Evolutionary conservation across 805 yeast genomes (phyloP).

Genomic region (Candida xiaguanensis): DNA sequence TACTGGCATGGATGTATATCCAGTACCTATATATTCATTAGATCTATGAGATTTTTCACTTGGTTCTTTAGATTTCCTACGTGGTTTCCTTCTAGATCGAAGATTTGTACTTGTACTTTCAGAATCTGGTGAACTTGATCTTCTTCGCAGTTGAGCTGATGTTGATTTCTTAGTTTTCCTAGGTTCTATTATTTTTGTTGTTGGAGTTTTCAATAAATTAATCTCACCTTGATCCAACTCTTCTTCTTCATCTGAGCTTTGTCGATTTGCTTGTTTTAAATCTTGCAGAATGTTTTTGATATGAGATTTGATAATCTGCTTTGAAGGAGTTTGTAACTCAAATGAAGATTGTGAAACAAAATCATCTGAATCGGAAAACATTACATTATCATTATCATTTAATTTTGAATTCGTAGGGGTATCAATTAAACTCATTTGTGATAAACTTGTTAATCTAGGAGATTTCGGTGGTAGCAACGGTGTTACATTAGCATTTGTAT

Average conservation of each 20-base stretch:
- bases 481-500: not conserved
- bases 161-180: slow-evolving; percentile 3
- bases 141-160: slow-evolving; percentile 1
- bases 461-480: slow-evolving; percentile 7
- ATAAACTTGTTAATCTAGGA: slow-evolving; percentile 5
- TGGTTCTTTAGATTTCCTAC: slow-evolving; percentile 20
- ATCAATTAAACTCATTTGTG: not conserved
- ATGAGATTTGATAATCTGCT: slow-evolving; percentile 4
- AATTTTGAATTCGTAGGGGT: not conserved
- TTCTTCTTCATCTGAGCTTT: slow-evolving; percentile 9
- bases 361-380: slow-evolving; percentile 34
- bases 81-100: slow-evolving; percentile 18
- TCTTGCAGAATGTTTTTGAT: slow-evolving; percentile 8
- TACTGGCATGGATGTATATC: slow-evolving; percentile 38
- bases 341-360: slow-evolving; percentile 27
- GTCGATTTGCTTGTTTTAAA: slow-evolving; percentile 6
- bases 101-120: slow-evolving; percentile 17
- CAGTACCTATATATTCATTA: slow-evolving; percentile 17
- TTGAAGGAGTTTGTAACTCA: slow-evolving; percentile 12
- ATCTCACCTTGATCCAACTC: slow-evolving; percentile 8
- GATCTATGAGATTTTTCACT: slow-evolving; percentile 11
- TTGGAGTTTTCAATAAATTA: not conserved
- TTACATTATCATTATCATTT: slow-evolving; percentile 25
- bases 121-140: slow-evolving; percentile 5
- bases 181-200: not conserved